These are phyloP conservation scores for Berkeleyomyces basicola DNA, from an alignment of 2,329 filamentous ascomycete species.

Conservation along the genomic window DNA sequence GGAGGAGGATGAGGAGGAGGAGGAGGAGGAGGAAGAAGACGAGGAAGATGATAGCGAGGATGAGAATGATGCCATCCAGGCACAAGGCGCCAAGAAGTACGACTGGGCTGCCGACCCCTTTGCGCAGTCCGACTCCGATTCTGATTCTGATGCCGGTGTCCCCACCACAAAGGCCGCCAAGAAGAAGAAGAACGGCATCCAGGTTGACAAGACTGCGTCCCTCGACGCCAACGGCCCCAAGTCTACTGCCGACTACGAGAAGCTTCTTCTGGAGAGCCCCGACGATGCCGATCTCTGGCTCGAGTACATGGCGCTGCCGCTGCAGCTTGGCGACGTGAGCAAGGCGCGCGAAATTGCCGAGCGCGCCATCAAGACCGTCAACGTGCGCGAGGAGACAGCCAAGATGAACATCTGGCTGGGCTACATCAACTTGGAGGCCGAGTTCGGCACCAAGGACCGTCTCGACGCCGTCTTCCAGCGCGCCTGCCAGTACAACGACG, in stretches of 20 bases:
- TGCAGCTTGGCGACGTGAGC: constrained; percentile 74
- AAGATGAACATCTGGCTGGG: constrained; percentile 95
- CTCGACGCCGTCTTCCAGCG: constrained; percentile 79
- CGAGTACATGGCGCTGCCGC: constrained; percentile 96
- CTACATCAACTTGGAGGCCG: constrained; percentile 82
- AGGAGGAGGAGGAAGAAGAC: constrained; percentile 21
- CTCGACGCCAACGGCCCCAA: constrained; percentile 79
- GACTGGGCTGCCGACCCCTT: constrained; percentile 69
- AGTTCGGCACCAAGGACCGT: constrained; percentile 68
- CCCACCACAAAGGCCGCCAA: constrained; percentile 65
- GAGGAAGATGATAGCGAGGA: constrained; percentile 28
- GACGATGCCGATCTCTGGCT: constrained; percentile 93
- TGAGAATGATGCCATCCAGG: constrained; percentile 20
- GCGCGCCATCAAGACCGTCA: constrained; percentile 79
- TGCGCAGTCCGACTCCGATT: constrained; percentile 39
- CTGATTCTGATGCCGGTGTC: constrained; percentile 21
- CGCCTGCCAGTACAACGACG: constrained; percentile 86
- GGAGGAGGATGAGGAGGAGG: constrained; percentile 24
- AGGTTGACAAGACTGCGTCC: constrained; percentile 81
- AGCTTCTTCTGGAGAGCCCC: constrained; percentile 76
- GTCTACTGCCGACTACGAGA: constrained; percentile 81
- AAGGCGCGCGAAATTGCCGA: constrained; percentile 82
- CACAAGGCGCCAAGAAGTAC: constrained; percentile 55
- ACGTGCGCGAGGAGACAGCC: constrained; percentile 76
- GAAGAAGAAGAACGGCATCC: constrained; percentile 40